phyloP scores from a whole-genome alignment of 352 stramenopile species.

The Phytophthora ohioensis region DNA sequence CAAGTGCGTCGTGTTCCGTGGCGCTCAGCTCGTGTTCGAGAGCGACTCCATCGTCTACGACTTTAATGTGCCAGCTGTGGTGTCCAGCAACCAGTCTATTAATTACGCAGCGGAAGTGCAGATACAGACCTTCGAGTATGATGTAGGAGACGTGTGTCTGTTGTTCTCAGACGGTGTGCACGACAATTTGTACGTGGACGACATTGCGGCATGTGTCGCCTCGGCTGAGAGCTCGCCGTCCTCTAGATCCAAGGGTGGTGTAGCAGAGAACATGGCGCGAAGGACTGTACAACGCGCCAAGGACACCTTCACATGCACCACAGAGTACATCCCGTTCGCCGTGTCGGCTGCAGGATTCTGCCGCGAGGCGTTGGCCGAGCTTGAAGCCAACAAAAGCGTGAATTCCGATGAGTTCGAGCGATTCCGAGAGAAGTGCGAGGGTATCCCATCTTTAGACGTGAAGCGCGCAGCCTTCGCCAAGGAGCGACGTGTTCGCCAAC shows the following conservation, averaged over 20 bases:
- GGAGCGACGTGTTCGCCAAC: slow-evolving; percentile 84
- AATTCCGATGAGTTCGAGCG: slow-evolving; percentile 71
- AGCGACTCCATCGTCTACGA: slow-evolving; percentile 92
- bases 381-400: slow-evolving; percentile 72
- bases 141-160: slow-evolving; percentile 81
- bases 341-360: slow-evolving; percentile 87
- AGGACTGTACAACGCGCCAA: slow-evolving; percentile 73
- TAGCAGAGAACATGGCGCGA: slow-evolving; percentile 82
- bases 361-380: slow-evolving; percentile 77
- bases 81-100: slow-evolving; percentile 87
- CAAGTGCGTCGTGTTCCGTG: slow-evolving; percentile 86
- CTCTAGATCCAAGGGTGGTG: slow-evolving; percentile 38
- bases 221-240: slow-evolving; percentile 20
- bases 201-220: slow-evolving; percentile 75
- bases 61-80: slow-evolving; percentile 90
- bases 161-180: slow-evolving; percentile 90
- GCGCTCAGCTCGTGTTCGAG: slow-evolving; percentile 76
- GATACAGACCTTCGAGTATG: slow-evolving; percentile 78
- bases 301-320: slow-evolving; percentile 69
- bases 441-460: slow-evolving; percentile 73
- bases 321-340: slow-evolving; percentile 87
- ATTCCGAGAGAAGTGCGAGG: slow-evolving; percentile 77
- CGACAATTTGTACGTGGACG: slow-evolving; percentile 89
- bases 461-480: slow-evolving; percentile 75
- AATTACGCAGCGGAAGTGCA: slow-evolving; percentile 80